A percentile compares a stretch with the other conserved stretches of the same genome.
These are phyloP conservation scores for Melanogaster broomeanus DNA, from an alignment of 768 basidiomycete species.

Conservation along the genomic window DNA sequence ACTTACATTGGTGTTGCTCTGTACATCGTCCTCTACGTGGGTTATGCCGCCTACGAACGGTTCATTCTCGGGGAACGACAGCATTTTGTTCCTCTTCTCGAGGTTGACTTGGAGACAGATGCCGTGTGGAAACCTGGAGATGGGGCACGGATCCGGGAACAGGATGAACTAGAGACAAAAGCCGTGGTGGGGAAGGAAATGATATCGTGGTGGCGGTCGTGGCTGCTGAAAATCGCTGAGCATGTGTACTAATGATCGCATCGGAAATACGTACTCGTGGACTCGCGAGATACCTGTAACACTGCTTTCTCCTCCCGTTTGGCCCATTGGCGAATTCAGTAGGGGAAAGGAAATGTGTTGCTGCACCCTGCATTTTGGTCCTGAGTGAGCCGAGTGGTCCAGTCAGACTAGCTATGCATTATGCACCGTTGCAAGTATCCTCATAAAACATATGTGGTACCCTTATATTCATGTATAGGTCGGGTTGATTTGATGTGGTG, in stretches of 20 bases:
- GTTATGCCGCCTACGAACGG: slow-evolving; percentile 44
- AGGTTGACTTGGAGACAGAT: slow-evolving; percentile 54
- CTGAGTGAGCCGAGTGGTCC: too few species aligned
- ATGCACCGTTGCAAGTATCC: too few species aligned
- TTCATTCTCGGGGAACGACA: slow-evolving; percentile 24
- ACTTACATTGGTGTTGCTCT: slow-evolving; percentile 55
- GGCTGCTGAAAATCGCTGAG: neutral
- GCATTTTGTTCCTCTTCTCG: slow-evolving; percentile 43
- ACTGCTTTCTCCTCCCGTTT: too few species aligned
- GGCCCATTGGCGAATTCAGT: too few species aligned
- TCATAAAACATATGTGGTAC: too few species aligned
- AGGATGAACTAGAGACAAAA: slow-evolving; percentile 24
- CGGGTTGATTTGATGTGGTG: too few species aligned
- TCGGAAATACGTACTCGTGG: too few species aligned
- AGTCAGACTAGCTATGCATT: too few species aligned
- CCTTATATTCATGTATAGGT: too few species aligned
- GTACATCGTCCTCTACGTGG: slow-evolving; percentile 46
- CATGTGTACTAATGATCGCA: neutral
- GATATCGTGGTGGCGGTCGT: neutral
- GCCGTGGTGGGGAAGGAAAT: neutral
- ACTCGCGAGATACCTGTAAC: neutral
- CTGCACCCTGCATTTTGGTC: too few species aligned
- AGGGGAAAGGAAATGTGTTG: too few species aligned
- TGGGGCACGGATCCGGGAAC: slow-evolving; percentile 36
- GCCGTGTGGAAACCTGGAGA: slow-evolving; percentile 54